A percentile compares a stretch with the other conserved stretches of the same genome.
phyloP scores from a whole-genome alignment of 2,329 filamentous ascomycete genomes.

The Madurella mycetomatis region DNA sequence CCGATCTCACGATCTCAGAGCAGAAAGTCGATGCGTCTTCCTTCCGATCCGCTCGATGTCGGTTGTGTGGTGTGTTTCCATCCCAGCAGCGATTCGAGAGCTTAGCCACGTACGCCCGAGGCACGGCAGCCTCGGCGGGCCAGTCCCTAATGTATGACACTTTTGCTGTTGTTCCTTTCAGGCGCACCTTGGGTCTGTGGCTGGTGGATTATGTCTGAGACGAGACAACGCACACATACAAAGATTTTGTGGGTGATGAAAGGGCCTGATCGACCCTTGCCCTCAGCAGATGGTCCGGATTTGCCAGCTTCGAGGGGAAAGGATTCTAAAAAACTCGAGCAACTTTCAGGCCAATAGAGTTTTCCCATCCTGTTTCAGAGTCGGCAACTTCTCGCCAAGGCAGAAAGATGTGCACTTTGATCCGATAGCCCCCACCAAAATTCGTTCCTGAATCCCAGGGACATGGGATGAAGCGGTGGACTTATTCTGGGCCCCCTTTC shows the following conservation, averaged over 20 bases:
- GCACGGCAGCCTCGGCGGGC: too few relatives aligned
- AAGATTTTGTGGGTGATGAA: not conserved
- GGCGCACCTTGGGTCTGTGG: not conserved
- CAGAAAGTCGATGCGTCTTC: too few relatives aligned
- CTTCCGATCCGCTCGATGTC: too few relatives aligned
- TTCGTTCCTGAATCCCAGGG: not conserved
- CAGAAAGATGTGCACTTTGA: not conserved
- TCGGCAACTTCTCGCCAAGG: not conserved
- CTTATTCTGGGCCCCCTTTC: not conserved
- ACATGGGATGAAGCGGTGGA: slow-evolving; percentile 7
- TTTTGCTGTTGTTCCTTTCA: too few relatives aligned
- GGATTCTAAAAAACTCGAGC: not conserved
- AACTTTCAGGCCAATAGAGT: not conserved
- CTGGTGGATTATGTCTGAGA: not conserved
- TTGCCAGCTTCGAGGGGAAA: not conserved
- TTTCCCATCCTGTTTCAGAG: not conserved
- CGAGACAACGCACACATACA: not conserved
- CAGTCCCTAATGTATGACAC: too few relatives aligned
- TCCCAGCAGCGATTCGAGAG: too few relatives aligned
- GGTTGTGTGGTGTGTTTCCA: too few relatives aligned
- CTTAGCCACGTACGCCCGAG: too few relatives aligned
- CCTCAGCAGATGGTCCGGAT: not conserved
- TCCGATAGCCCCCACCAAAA: not conserved
- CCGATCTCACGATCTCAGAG: too few relatives aligned
- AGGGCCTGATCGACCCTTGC: not conserved